Evolutionary conservation across 768 basidiomycete genomes (phyloP).

Genomic region (Infundibulicybe gibba): DNA sequence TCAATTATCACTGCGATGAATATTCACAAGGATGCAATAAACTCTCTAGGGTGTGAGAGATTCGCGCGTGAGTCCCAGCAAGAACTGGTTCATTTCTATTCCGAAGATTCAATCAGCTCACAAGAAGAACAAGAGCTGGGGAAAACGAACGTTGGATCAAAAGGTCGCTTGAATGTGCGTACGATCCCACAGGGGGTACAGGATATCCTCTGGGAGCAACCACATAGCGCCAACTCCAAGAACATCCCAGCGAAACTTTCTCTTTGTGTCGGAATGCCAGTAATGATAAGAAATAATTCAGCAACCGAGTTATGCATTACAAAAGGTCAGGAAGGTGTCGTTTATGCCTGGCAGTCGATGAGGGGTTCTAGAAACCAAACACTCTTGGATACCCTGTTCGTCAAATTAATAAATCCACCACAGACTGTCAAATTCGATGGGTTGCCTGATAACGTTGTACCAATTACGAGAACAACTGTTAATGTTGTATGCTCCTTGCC

Average conservation of each 20-base stretch:
- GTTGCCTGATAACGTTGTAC: constrained; percentile 26
- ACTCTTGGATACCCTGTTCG: constrained; percentile 24
- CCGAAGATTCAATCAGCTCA: too few species aligned
- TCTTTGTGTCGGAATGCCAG: too few species aligned
- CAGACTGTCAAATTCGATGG: constrained; percentile 15
- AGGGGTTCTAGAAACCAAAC: constrained; percentile 6
- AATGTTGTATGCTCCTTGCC: constrained; percentile 8
- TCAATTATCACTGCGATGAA: constrained; percentile 39
- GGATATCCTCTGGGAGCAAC: constrained; percentile 14
- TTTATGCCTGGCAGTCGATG: too few species aligned
- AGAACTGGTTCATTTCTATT: constrained; percentile 9
- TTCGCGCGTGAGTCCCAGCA: constrained; percentile 30
- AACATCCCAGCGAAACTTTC: too few species aligned
- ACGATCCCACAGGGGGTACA: too few species aligned
- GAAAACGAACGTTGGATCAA: constrained; percentile 9
- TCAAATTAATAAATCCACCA: constrained; percentile 17
- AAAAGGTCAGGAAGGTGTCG: constrained; percentile 25
- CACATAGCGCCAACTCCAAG: constrained; percentile 9
- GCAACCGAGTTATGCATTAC: too few species aligned
- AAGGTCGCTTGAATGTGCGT: too few species aligned
- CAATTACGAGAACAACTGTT: constrained; percentile 5
- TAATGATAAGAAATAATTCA: too few species aligned
- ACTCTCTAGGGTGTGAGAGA: too few species aligned
- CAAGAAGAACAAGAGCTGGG: too few species aligned
- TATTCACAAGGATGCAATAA: too few species aligned